Percentiles rank a stretch among this genome's conserved stretches.
phyloP scores from a whole-genome alignment of 192 early-diverging fungal genomes.

The Glomus cerebriforme region DNA sequence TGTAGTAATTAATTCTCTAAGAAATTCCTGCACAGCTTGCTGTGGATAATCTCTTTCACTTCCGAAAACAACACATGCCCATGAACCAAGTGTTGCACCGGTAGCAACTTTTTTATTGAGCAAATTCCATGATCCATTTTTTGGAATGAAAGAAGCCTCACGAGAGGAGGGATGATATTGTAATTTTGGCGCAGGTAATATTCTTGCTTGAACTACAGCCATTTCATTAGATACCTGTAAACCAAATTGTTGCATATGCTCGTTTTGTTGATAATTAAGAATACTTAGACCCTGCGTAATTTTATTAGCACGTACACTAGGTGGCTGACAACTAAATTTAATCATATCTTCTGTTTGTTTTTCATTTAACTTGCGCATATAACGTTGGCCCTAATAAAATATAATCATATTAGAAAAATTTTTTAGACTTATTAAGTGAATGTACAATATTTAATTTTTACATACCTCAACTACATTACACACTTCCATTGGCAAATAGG shows the following conservation, averaged over 20 bases:
- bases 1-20: slow-evolving; percentile 69
- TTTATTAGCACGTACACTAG: neutral
- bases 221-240: neutral
- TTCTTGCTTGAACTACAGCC: neutral
- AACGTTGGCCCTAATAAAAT: neutral
- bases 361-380: neutral
- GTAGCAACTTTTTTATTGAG: neutral
- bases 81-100: neutral
- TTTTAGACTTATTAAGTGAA: no score
- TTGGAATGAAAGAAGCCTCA: neutral
- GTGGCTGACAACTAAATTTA: neutral
- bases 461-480: slow-evolving; percentile 66
- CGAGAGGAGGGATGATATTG: neutral
- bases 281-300: neutral
- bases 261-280: neutral
- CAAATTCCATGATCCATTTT: neutral
- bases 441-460: neutral
- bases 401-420: no score
- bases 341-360: neutral
- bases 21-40: slow-evolving; percentile 43
- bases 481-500: slow-evolving; percentile 87
- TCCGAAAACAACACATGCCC: neutral
- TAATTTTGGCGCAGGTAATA: neutral
- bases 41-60: neutral
- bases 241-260: neutral